phyloP scores from a whole-genome alignment of 495 filamentous ascomycete genomes.

The Annulohypoxylon maeteangense region DNA sequence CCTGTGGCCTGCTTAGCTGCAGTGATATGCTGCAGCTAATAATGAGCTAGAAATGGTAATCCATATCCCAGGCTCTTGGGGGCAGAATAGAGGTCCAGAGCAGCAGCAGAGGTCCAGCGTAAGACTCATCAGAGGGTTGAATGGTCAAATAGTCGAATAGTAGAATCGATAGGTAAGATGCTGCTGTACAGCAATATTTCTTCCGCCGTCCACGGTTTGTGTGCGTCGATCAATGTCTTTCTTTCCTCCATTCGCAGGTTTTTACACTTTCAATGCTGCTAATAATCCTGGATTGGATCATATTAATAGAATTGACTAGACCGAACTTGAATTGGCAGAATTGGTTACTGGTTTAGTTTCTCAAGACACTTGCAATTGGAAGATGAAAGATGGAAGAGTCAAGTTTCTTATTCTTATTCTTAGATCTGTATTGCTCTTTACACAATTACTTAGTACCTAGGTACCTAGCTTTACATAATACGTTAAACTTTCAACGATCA shows the following conservation, averaged over 20 bases:
- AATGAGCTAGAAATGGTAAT: constrained; percentile 4
- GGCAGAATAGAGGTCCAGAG: constrained; percentile 6
- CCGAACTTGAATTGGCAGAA: neutral
- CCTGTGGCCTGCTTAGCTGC: constrained; percentile 39
- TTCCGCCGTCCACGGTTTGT: constrained; percentile 25
- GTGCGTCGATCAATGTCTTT: constrained; percentile 22
- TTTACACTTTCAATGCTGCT: neutral
- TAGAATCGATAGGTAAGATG: constrained; percentile 2
- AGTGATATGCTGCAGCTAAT: constrained; percentile 29
- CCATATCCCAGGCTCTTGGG: constrained; percentile 9
- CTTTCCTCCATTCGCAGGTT: constrained; percentile 5
- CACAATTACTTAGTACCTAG: neutral
- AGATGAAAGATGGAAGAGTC: neutral
- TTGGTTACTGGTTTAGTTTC: neutral
- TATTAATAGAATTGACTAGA: constrained; percentile 17
- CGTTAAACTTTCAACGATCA: neutral
- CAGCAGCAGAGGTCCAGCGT: constrained; percentile 7
- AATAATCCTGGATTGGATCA: neutral
- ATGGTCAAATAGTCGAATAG: too few species aligned
- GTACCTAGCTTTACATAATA: neutral
- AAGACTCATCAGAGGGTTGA: neutral
- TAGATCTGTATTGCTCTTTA: neutral
- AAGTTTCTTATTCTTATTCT: constrained; percentile 2
- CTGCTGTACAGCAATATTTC: constrained; percentile 8
- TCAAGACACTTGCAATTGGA: neutral